A percentile compares a stretch with the other conserved stretches of the same genome.
These are phyloP conservation scores for Penicillium coffeae DNA, from an alignment of 495 filamentous ascomycete genomes.

Conservation along the genomic window DNA sequence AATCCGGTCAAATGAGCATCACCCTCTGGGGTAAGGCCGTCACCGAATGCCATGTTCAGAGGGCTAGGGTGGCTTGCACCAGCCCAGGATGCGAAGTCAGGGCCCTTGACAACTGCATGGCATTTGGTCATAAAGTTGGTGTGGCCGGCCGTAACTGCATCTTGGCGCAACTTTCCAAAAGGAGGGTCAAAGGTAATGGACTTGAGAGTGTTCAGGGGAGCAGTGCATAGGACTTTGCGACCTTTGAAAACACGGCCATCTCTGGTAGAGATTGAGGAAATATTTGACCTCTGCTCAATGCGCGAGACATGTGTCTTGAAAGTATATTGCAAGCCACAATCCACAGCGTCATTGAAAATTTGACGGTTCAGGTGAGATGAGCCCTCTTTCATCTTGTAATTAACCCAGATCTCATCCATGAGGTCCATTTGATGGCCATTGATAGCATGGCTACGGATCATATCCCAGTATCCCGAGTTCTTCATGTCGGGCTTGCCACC, in stretches of 20 bases:
- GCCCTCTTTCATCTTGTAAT: conserved; percentile 18
- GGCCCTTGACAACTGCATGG: conserved; percentile 16
- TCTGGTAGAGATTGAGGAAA: too few species aligned
- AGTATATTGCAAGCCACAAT: conserved; percentile 12
- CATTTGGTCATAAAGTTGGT: conserved; percentile 22
- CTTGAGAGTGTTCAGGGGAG: conserved; percentile 20
- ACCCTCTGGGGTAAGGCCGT: not conserved
- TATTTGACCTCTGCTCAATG: too few species aligned
- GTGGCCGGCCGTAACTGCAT: conserved; percentile 18
- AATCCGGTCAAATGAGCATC: not conserved
- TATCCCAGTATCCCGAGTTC: conserved; percentile 15
- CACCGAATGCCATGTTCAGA: not conserved
- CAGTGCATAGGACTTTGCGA: conserved; percentile 16
- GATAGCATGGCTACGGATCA: conserved; percentile 18
- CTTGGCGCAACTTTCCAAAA: conserved; percentile 11
- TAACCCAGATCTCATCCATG: conserved; percentile 9
- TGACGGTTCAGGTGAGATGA: conserved; percentile 14
- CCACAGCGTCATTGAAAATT: conserved; percentile 16
- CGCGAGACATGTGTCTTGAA: conserved; percentile 16
- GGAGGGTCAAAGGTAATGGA: conserved; percentile 21
- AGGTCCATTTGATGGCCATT: not conserved
- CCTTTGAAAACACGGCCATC: conserved; percentile 7
- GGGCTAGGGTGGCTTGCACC: not conserved
- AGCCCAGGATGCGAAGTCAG: conserved; percentile 1
- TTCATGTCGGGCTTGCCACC: conserved; percentile 19